A percentile compares a stretch with the other conserved stretches of the same genome.
Conservation (phyloP, 176 grass and related monocot species). For the Oryza punctata region DNA sequence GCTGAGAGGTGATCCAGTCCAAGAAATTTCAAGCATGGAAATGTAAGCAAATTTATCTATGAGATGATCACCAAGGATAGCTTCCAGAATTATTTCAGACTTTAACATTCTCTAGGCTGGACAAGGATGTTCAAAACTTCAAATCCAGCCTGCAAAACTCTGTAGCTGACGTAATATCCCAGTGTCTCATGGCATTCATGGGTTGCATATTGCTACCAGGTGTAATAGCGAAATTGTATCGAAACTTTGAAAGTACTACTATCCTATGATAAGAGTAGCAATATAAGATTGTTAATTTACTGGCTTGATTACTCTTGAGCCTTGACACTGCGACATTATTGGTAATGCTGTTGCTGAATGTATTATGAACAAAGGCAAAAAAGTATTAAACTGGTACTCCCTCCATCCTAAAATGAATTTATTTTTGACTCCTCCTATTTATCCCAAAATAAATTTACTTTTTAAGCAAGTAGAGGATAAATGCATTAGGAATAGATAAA, state of each 20-base stretch:
- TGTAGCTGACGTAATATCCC: not conserved
- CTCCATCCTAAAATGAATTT: too few relatives aligned
- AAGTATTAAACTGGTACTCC: too few relatives aligned
- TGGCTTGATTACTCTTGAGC: not conserved
- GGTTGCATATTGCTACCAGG: not conserved
- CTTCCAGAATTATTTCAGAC: not conserved
- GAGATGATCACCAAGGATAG: not conserved
- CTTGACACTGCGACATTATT: not conserved
- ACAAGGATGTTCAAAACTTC: not conserved
- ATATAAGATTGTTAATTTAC: not conserved
- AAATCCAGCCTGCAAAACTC: not conserved
- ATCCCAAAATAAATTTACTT: too few relatives aligned
- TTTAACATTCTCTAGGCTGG: not conserved
- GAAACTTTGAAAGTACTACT: not conserved
- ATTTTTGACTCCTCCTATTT: too few relatives aligned
- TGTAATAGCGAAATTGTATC: not conserved
- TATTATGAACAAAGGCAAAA: not conserved
- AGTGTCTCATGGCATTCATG: not conserved
- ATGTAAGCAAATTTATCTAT: not conserved
- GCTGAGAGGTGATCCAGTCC: conserved; percentile 6
- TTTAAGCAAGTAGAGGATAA: too few relatives aligned
- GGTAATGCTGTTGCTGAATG: not conserved
- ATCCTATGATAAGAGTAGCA: not conserved
- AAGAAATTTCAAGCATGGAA: conserved; percentile 20
- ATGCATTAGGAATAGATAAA: too few relatives aligned